Conservation (phyloP, 306 rosid species). For the Cotoneaster glaucophyllus region DNA sequence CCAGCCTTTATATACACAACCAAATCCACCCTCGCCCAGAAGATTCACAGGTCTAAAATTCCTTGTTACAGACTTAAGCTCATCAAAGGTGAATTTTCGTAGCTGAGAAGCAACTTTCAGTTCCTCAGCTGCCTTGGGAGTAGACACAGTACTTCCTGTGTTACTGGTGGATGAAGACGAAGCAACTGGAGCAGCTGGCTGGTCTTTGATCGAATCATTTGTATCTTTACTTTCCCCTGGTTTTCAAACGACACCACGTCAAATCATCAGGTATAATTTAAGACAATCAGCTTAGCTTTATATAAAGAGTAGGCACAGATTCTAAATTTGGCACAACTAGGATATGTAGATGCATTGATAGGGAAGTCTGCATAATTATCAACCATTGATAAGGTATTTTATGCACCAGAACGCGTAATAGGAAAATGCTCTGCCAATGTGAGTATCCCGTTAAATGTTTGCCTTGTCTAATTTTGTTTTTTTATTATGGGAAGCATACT, state of each 20-base stretch:
- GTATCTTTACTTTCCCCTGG: constrained; percentile 29
- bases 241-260: constrained; percentile 1
- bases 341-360: background rate
- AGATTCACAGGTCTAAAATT: constrained; percentile 35
- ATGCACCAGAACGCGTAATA: background rate
- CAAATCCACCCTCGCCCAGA: constrained; percentile 59
- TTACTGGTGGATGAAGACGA: constrained; percentile 29
- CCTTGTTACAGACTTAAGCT: constrained; percentile 43
- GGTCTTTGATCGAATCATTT: constrained; percentile 16
- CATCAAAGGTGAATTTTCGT: constrained; percentile 29
- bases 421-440: background rate
- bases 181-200: constrained; percentile 14
- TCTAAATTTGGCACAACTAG: background rate
- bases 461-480: background rate
- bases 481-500: background rate
- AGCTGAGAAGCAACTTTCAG: constrained; percentile 38
- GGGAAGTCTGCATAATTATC: background rate
- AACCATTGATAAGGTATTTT: background rate
- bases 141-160: constrained; percentile 29
- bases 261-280: background rate
- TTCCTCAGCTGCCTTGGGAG: constrained; percentile 26
- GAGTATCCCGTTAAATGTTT: background rate
- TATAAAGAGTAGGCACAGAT: background rate
- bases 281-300: background rate
- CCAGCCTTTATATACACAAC: constrained; percentile 60